A percentile compares a stretch with the other conserved stretches of the same genome.
Conservation (phyloP, 2,329 filamentous ascomycete species). For the Akanthomyces dipterigenus region DNA sequence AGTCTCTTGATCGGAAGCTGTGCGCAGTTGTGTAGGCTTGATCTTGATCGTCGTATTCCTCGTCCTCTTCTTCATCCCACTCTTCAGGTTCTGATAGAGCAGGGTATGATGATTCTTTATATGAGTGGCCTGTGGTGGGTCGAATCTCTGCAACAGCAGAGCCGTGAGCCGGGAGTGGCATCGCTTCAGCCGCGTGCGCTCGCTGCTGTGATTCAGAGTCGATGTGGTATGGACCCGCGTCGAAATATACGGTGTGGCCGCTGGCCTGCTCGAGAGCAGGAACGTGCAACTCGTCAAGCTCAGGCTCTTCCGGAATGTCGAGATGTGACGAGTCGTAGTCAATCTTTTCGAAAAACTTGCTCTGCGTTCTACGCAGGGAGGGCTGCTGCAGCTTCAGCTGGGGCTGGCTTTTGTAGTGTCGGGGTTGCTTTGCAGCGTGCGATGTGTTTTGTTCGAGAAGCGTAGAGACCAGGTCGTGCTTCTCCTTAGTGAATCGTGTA, state of each 20-base stretch:
- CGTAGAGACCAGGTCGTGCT: not conserved
- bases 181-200: slow-evolving; percentile 3
- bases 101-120: slow-evolving; percentile 13
- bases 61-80: slow-evolving; percentile 74
- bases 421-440: slow-evolving; percentile 28
- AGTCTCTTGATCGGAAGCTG: slow-evolving; percentile 64
- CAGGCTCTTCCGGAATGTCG: slow-evolving; percentile 13
- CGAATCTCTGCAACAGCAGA: not conserved
- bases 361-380: slow-evolving; percentile 37
- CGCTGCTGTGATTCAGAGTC: slow-evolving; percentile 19
- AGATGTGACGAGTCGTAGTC: slow-evolving; percentile 11
- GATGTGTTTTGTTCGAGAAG: not conserved
- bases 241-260: slow-evolving; percentile 22
- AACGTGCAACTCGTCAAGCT: slow-evolving; percentile 5
- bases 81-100: slow-evolving; percentile 49
- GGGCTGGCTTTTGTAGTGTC: slow-evolving; percentile 49
- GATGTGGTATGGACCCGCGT: slow-evolving; percentile 20
- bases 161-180: not conserved
- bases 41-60: slow-evolving; percentile 50
- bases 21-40: slow-evolving; percentile 73
- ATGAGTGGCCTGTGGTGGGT: slow-evolving; percentile 1
- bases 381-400: slow-evolving; percentile 39
- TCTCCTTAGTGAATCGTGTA: not conserved
- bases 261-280: slow-evolving; percentile 15
- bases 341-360: slow-evolving; percentile 29